Evolutionary conservation across 805 yeast genomes (phyloP), one percentile per base, ranked within the genome.

Genomic region (Pichia kluyveri): DNA sequence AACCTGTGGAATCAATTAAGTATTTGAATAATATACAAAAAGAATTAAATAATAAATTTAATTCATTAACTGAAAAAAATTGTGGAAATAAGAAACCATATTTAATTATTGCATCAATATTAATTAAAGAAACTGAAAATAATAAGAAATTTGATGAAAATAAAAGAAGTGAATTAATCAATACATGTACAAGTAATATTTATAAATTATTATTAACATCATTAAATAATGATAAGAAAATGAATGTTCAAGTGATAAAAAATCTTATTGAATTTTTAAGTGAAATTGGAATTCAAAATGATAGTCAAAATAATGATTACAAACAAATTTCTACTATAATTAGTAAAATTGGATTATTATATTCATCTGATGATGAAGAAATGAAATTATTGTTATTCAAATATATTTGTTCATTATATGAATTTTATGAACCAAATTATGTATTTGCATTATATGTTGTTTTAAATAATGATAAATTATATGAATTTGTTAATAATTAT

Each of bases 361-460:
- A 41, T 19, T n/a, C 14, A 0, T 41, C 23, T 19, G 4, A 41
- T 19, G 43, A 54, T 32, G 7, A 15, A 1, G 15, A 3, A 4
- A 41, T 59, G 1, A 49, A 52, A 39, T 31, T 38, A 8, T 17
- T 43, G 1, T 44, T 62, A 10, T 61, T 60, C 39, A 42, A 46
- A 4, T 45, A 54, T 18, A 44, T 55, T 2, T 53, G 58, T 27
- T 50, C 44, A 6, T 31, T 54, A 8, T 31, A 26, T 1, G 6
- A 41, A 0, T 11, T 41, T 5, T 60, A 56, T 44, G 41, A 47
- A 2, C 46, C 57, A 1, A 32, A 46, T 9, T 56, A 51, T 43
- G 51, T 62, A 11, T 32, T 60, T 38, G 60, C 65, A 2, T 42
- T 59, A 26, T 60, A 54, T 43, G 26, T 60, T 34, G 53, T 53